Evolutionary conservation across 345 rosid genomes (phyloP).

Genomic region (Syzygium aqueum): DNA sequence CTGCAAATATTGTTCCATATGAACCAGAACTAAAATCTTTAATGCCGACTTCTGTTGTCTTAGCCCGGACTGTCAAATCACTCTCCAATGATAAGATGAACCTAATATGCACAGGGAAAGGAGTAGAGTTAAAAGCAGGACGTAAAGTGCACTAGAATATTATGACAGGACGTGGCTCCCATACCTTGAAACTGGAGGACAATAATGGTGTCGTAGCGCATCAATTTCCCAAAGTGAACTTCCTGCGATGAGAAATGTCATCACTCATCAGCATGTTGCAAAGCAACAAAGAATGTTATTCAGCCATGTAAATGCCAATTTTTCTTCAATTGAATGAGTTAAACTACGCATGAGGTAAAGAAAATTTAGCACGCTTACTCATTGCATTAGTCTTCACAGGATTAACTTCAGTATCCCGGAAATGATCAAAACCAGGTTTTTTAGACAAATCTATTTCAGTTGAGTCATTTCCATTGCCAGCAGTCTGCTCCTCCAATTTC

Average conservation of each 20-base stretch:
- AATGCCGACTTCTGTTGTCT: constrained; percentile 59
- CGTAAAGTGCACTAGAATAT: not conserved
- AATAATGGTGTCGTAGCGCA: constrained; percentile 76
- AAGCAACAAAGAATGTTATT: not conserved
- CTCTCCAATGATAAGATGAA: constrained; percentile 76
- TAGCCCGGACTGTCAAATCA: constrained; percentile 77
- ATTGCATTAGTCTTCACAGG: constrained; percentile 70
- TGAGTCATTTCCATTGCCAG: constrained; percentile 11
- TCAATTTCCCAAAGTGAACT: constrained; percentile 98
- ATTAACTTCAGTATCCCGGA: constrained; percentile 48
- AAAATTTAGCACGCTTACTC: constrained; percentile 28
- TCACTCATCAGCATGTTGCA: not conserved
- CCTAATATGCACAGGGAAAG: constrained; percentile 21
- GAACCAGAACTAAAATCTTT: constrained; percentile 87
- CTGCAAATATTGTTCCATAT: constrained; percentile 79
- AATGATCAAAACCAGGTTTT: constrained; percentile 58
- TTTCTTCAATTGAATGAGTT: not conserved
- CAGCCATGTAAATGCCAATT: not conserved
- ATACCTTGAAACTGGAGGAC: constrained; percentile 94
- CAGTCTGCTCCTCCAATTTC: constrained; percentile 21
- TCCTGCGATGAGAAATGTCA: constrained; percentile 30
- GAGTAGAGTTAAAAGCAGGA: not conserved
- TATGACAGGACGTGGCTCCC: not conserved
- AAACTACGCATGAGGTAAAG: not conserved
- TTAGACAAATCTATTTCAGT: constrained; percentile 6